Base-by-base conservation (phyloP, 1,139 yeast genomes). In the Debaryomyces psychrophilus region DNA sequence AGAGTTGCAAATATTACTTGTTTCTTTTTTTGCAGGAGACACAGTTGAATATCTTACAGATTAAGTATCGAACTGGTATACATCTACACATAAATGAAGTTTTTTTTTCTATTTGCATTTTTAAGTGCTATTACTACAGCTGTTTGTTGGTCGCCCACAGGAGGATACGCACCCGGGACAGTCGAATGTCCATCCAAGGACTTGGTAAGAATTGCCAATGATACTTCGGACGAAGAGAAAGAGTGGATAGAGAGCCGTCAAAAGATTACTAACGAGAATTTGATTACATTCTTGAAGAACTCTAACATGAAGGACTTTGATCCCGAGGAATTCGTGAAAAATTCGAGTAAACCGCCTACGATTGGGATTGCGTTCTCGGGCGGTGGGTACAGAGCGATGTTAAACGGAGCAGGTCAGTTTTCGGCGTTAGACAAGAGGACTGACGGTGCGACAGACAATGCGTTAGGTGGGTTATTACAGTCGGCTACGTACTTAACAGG, bases 381-480 rank as follows among this genome's bases (percentile, higher is more conserved):
- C 6, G 79, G 79, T 40, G 78, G 78, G 9, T 74, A 73, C 52
- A 61, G 79, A 45, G 78, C 79, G 49, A 73, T 74, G 78, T 62
- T 74, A 38, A 53, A 58, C 17, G 79, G 79, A 1, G 79, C 78
- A 0, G 79, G 79, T 2, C 72, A 72, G 51, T 52, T 74, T 31
- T 54, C 73, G 37, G 75, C 77, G 1, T 60, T 73, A n/a, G 72
- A 67, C 48, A 61, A 59, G 43, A 50, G 72, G 52, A 64, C 59
- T 12, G 52, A 53, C 5, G 60, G 59, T 27, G 57, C 68, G 2
- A 56, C 58, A 43, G 57, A 62, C 2, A 65, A 73, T 42, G 95
- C 95, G 26, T 65, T 90, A 43, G 96, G 96, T 28, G 95, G 96
- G 1, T 68, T 90, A 44, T 70, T 87, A 43, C 90, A 90, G 57